Evolutionary conservation across 176 grass and related monocot species (phyloP).

Genomic region (Aegilops umbellulata): DNA sequence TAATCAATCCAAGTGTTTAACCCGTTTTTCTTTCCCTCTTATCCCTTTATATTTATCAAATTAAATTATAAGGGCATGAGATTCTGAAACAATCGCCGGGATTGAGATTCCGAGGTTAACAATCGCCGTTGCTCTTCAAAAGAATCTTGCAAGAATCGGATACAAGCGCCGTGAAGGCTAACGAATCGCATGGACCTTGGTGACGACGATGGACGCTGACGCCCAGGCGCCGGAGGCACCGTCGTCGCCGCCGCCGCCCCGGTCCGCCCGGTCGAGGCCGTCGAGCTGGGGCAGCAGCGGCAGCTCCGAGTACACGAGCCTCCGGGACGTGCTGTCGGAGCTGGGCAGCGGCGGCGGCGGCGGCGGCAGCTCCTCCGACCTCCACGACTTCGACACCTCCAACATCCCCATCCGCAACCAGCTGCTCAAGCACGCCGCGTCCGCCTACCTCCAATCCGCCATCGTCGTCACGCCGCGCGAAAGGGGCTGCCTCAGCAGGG

Average conservation of each 20-base stretch:
- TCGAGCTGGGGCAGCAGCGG: constrained; percentile 20
- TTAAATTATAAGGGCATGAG: constrained; percentile 4
- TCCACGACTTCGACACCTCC: constrained; percentile 40
- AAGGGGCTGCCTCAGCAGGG: constrained; percentile 30
- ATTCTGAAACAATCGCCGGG: not conserved
- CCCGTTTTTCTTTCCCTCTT: not conserved
- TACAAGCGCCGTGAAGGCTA: not conserved
- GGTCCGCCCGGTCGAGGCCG: constrained; percentile 24
- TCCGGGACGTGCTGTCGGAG: constrained; percentile 54
- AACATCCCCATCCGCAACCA: constrained; percentile 70
- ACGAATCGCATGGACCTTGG: constrained; percentile 11
- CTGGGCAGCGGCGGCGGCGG: not conserved
- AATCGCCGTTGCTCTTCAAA: not conserved
- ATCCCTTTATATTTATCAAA: constrained; percentile 25
- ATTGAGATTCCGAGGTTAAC: not conserved
- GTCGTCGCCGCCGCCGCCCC: not conserved
- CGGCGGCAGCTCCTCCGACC: not conserved
- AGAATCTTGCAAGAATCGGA: not conserved
- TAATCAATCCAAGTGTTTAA: not conserved
- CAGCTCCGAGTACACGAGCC: constrained; percentile 60
- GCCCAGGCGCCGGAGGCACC: constrained; percentile 33
- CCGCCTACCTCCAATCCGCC: constrained; percentile 68
- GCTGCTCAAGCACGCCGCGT: constrained; percentile 64
- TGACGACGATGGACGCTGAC: constrained; percentile 34
- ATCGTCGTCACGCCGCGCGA: constrained; percentile 39